A percentile compares a stretch with the other conserved stretches of the same genome.
Evolutionary conservation across 495 filamentous ascomycete species (phyloP).

Genomic region (Penicillium crystallinum): DNA sequence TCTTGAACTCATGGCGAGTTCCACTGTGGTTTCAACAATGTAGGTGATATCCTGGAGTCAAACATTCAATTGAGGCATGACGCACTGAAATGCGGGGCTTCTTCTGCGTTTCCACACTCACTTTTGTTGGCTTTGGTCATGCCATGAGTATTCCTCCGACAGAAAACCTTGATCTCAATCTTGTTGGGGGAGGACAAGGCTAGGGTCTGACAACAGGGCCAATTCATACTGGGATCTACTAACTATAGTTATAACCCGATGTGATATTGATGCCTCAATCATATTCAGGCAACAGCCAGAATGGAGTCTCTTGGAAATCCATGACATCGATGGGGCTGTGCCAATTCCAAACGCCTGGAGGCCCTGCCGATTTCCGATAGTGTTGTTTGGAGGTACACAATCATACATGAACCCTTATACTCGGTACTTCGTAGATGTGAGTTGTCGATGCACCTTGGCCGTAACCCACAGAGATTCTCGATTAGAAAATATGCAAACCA

Average conservation of each 20-base stretch:
- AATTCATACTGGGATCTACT: not conserved
- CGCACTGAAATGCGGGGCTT: conserved; percentile 24
- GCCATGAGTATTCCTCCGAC: conserved; percentile 1
- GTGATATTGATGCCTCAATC: conserved; percentile 3
- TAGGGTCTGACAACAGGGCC: too few species aligned
- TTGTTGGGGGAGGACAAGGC: not conserved
- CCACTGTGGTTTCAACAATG: not conserved
- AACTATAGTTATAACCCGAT: not conserved
- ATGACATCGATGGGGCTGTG: conserved; percentile 26
- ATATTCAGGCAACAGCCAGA: not conserved
- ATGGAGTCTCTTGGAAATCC: not conserved
- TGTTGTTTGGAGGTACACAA: too few species aligned
- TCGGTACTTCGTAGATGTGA: not conserved
- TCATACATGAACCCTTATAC: not conserved
- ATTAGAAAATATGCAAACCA: not conserved
- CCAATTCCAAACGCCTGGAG: conserved; percentile 4
- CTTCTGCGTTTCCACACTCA: conserved; percentile 13
- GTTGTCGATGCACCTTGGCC: not conserved
- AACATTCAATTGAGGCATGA: not conserved
- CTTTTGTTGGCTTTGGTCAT: conserved; percentile 8
- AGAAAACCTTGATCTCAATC: not conserved
- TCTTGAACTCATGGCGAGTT: not conserved
- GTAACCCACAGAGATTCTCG: not conserved
- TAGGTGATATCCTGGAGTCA: not conserved
- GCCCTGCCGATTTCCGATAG: conserved; percentile 5